A percentile compares a stretch with the other conserved stretches of the same genome.
These are phyloP conservation scores for Colletotrichum sp. DNA, from an alignment of 2,329 filamentous ascomycete genomes.

Conservation along the genomic window DNA sequence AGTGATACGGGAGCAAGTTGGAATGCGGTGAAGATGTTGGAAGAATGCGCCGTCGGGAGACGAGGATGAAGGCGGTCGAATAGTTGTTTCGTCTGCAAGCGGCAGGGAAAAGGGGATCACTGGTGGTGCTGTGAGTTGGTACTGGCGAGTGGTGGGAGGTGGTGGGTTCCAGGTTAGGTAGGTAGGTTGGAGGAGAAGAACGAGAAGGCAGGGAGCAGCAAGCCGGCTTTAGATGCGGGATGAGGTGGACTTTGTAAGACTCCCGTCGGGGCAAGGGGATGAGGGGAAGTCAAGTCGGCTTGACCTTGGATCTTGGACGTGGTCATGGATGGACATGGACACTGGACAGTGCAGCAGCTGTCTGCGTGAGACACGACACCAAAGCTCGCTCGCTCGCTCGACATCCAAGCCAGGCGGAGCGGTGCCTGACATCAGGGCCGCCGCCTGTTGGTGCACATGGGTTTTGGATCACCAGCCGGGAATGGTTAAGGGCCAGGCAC, in stretches of 20 bases:
- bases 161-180: neutral
- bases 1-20: neutral
- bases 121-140: neutral
- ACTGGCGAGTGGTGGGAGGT: neutral
- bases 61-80: neutral
- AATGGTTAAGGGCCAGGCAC: conserved; percentile 19
- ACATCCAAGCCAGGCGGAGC: neutral
- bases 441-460: neutral
- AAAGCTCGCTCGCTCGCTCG: neutral
- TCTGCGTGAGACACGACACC: neutral
- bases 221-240: conserved; percentile 14
- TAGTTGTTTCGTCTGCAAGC: conserved; percentile 14
- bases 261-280: neutral
- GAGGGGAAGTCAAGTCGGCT: neutral
- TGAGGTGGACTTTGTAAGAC: conserved; percentile 16
- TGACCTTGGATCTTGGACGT: neutral
- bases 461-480: conserved; percentile 6
- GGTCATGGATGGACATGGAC: neutral
- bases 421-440: conserved; percentile 17
- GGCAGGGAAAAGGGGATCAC: conserved; percentile 12
- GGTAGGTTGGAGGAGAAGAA: neutral
- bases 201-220: neutral
- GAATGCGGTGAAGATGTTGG: neutral
- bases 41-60: neutral
- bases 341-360: conserved; percentile 4